These are phyloP conservation scores for Boletus sp. DNA, from an alignment of 1,284 basidiomycete species.

Conservation along the genomic window DNA sequence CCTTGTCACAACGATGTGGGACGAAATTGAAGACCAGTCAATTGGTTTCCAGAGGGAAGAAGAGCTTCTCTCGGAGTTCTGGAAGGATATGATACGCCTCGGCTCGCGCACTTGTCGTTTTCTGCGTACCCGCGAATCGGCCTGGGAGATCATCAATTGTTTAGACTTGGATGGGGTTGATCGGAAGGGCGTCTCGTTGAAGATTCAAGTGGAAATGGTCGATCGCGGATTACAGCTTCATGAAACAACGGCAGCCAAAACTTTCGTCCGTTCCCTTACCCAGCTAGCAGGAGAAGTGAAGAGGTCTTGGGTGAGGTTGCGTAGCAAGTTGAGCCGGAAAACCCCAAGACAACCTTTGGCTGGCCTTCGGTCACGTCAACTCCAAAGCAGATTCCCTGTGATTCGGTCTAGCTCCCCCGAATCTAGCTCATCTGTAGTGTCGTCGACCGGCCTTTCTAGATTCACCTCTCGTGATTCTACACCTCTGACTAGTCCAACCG, in stretches of 20 bases:
- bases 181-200: conserved; percentile 3
- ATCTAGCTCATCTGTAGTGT: not conserved
- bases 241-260: conserved; percentile 25
- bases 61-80: too few relatives aligned
- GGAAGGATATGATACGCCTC: too few relatives aligned
- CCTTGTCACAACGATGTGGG: conserved; percentile 39
- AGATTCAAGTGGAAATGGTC: conserved; percentile 31
- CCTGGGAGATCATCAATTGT: conserved; percentile 9
- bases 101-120: too few relatives aligned
- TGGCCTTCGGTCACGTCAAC: too few relatives aligned
- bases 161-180: conserved; percentile 10
- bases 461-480: not conserved
- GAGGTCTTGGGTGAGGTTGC: not conserved
- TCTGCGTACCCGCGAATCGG: too few relatives aligned
- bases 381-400: not conserved
- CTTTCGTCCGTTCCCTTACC: conserved; percentile 9
- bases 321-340: not conserved
- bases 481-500: not conserved
- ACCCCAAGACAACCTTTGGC: not conserved
- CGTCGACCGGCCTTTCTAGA: not conserved
- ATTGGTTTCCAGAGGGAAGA: conserved; percentile 12
- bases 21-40: conserved; percentile 27
- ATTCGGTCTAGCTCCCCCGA: not conserved
- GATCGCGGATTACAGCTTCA: conserved; percentile 15
- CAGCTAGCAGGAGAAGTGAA: conserved; percentile 10